Conservation (phyloP, 1,284 basidiomycete genomes). For the Flammula alnicola region DNA sequence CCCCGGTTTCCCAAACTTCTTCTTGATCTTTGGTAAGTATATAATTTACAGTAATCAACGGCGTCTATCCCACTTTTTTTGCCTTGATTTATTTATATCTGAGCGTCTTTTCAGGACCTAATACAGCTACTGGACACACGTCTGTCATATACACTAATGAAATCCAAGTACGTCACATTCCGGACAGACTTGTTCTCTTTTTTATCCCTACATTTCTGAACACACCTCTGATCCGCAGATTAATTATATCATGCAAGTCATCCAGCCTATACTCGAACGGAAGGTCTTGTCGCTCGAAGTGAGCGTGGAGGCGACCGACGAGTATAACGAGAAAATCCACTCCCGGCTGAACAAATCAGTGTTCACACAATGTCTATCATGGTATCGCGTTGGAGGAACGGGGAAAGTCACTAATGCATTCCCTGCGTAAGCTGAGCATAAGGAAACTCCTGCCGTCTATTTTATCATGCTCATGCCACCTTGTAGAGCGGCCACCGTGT, state of each 20-base stretch:
- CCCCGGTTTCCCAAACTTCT: slow-evolving; percentile 49
- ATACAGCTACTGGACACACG: slow-evolving; percentile 49
- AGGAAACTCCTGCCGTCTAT: too few species aligned
- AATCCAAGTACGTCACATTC: slow-evolving; percentile 43
- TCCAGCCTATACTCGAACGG: slow-evolving; percentile 41
- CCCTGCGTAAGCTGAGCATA: slow-evolving; percentile 30
- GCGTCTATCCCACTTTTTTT: too few species aligned
- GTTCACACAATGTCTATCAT: slow-evolving; percentile 39
- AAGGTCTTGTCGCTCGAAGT: slow-evolving; percentile 36
- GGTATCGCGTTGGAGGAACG: slow-evolving; percentile 28
- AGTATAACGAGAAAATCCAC: slow-evolving; percentile 47
- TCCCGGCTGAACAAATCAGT: slow-evolving; percentile 39
- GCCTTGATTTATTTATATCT: slow-evolving; percentile 1
- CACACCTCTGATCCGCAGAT: slow-evolving; percentile 26
- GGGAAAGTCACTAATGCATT: slow-evolving; percentile 28
- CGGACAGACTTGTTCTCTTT: neutral
- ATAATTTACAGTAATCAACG: too few species aligned
- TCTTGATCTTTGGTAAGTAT: slow-evolving; percentile 38
- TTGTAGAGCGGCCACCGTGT: too few species aligned
- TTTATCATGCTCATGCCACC: too few species aligned
- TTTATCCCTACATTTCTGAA: neutral
- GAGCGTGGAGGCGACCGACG: slow-evolving; percentile 36
- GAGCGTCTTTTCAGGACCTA: slow-evolving; percentile 42
- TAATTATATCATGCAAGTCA: slow-evolving; percentile 43
- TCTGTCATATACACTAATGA: slow-evolving; percentile 51